Evolutionary conservation across 169 alveolate genomes (phyloP).

Genomic region (Eimeria necatrix): DNA sequence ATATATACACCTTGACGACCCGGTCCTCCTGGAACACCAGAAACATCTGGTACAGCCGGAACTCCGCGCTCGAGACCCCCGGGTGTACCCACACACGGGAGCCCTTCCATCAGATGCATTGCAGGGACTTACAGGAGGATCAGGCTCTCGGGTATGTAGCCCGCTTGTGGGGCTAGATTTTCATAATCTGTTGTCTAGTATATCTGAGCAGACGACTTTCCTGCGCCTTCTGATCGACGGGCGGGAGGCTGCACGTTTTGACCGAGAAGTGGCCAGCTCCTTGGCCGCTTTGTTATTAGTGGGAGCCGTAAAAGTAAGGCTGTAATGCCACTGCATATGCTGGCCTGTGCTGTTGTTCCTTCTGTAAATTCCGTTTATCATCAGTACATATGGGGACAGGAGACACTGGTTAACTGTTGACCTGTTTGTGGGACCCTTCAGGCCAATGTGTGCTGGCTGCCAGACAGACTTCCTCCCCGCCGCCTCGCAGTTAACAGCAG

Average conservation of each 20-base stretch:
- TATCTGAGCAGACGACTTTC: slow-evolving; percentile 74
- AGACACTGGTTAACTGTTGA: not conserved
- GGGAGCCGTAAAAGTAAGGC: slow-evolving; percentile 60
- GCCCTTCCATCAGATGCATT: not conserved
- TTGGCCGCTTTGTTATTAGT: slow-evolving; percentile 37
- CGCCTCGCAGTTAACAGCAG: slow-evolving; percentile 69
- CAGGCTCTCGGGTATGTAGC: slow-evolving; percentile 30
- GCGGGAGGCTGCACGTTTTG: slow-evolving; percentile 70
- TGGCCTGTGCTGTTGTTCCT: not conserved
- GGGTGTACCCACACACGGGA: not conserved
- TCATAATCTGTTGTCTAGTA: slow-evolving; percentile 52
- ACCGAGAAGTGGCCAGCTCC: slow-evolving; percentile 71
- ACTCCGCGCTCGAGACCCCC: not conserved
- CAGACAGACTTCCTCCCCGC: slow-evolving; percentile 68
- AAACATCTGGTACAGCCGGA: slow-evolving; percentile 49
- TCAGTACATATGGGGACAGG: not conserved
- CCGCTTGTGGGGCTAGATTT: slow-evolving; percentile 57
- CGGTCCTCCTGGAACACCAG: slow-evolving; percentile 61
- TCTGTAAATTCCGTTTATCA: no score
- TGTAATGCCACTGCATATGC: not conserved
- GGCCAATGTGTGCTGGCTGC: slow-evolving; percentile 67
- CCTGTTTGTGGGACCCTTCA: not conserved
- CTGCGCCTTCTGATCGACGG: slow-evolving; percentile 66
- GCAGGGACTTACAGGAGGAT: not conserved
- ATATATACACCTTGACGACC: slow-evolving; percentile 65